Evolutionary conservation across 345 rosid species (phyloP), one percentile per base, ranked within the genome.

Genomic region (Arabidopsis suecica): DNA sequence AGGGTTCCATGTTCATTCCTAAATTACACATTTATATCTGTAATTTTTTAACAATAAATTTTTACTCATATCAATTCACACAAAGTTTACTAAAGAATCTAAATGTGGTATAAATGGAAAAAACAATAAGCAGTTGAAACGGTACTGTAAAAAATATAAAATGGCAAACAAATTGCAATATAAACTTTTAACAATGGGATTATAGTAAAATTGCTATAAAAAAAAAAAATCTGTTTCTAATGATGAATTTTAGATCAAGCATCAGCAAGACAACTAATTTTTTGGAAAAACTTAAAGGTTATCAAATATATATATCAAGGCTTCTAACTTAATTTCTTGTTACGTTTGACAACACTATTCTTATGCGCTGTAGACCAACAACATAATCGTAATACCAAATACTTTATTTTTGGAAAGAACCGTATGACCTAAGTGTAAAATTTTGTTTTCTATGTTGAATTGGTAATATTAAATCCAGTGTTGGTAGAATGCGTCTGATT

Each of bases 1-100:
- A 50, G 51, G 25, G 42, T 58, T 78, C 68, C 76, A 64, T 71
- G 57, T 72, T 66, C 72, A 72, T 66, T 64, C 67, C 57, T 59
- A 44, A 65, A 59, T 65, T 71, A 77, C 37, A 65, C 38, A 32
- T 63, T 37, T 45, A 72, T 42, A 41, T 48, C 18, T 49, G 38
- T 23, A 57, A 55, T 47, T 11, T 47, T 11, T 38, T 14, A 47
- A 40, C 38, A 13, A 38, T 40, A 18, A 55, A 3, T 69, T 33
- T 65, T 6, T 28, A 49, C 33, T 47, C 59, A 9, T 37, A 55
- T 47, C 42, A 62, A 20, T 59, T 58, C 57, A 61, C 63, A 38
- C 18, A 45, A 49, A 60, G 20, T 36, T 49, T 57, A 23, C 40
- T n/a, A 10, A 36, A 3, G 12, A 8, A 48, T 48, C 51, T 30